Base-by-base conservation (phyloP, 805 yeast species). In the Yarrowia divulgata region DNA sequence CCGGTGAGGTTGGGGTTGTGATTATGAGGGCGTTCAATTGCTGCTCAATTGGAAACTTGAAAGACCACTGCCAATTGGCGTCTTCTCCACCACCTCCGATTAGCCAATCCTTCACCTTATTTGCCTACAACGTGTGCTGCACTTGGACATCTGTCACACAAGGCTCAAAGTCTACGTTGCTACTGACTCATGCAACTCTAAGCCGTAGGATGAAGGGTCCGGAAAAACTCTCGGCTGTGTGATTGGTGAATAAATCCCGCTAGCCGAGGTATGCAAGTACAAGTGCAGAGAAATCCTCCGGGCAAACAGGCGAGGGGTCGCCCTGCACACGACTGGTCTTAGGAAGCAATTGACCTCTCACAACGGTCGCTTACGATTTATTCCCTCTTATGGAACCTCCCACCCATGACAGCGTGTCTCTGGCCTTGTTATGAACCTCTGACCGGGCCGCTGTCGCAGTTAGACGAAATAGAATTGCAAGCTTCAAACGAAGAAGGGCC, bases 171-270 rank as follows among this genome's bases (percentile, higher is more conserved):
- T 42, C 66, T 60, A 60, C 66, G 52, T 60, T 45, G 66, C 66
- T 45, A 60, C 66, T 60, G 66, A 60, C 52, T 60, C 66, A 60
- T 60, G 66, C 66, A 60, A 43, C 52, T 45, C 52, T 58, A 58
- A 32, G 39, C 32, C 29, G 37, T 55, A 32, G 39, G 42, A 43
- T 60, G 66, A 60, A 43, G 52, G 50, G 66, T 34, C 50, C 66
- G 66, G 66, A 60, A 60, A 60, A 60, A 60, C 66, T 60, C 52
- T 60, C 66, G 52, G 52, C 52, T 32, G 66, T 19, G 52, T 60
- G 66, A 60, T 60, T 60, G 66, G 66, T 60, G 52, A 45, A 34
- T 18, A 43, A 60, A 43, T 45, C 66, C 66, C 66, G 66, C 66
- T 45, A 60, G 52, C 66, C 66, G 66, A 60, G 66, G 66, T 60